Evolutionary conservation across 1,139 yeast genomes (phyloP).

Genomic region (Blastobotrys arbuscula): DNA sequence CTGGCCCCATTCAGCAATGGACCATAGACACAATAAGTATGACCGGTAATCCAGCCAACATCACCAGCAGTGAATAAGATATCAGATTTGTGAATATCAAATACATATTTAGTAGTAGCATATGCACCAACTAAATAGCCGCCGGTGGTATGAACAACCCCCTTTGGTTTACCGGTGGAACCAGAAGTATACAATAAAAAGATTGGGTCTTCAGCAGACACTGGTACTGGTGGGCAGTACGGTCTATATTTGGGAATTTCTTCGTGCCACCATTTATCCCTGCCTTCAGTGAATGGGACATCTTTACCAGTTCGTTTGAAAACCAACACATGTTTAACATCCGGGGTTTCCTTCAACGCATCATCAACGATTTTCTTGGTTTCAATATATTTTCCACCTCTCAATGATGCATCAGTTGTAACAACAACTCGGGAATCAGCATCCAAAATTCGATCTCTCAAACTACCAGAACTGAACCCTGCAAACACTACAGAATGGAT

Average conservation of each 20-base stretch:
- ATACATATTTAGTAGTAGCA: slow-evolving; percentile 85
- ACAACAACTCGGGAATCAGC: slow-evolving; percentile 85
- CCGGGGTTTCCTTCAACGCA: slow-evolving; percentile 72
- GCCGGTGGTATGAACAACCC: slow-evolving; percentile 92
- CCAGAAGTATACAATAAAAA: slow-evolving; percentile 94
- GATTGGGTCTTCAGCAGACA: slow-evolving; percentile 86
- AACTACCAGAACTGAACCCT: slow-evolving; percentile 92
- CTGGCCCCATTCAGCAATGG: slow-evolving; percentile 88
- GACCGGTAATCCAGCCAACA: slow-evolving; percentile 99
- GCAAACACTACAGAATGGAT: slow-evolving; percentile 96
- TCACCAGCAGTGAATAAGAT: slow-evolving; percentile 96
- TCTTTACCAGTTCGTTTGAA: slow-evolving; percentile 78
- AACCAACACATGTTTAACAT: slow-evolving; percentile 77
- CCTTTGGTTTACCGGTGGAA: slow-evolving; percentile 97
- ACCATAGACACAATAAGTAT: slow-evolving; percentile 91
- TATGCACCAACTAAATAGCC: slow-evolving; percentile 95
- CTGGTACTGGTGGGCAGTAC: slow-evolving; percentile 82
- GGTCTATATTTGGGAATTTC: slow-evolving; percentile 77
- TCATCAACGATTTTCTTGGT: slow-evolving; percentile 94
- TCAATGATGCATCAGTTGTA: slow-evolving; percentile 93
- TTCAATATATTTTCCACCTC: slow-evolving; percentile 91
- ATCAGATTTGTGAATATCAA: slow-evolving; percentile 73
- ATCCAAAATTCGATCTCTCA: slow-evolving; percentile 83
- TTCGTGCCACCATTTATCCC: slow-evolving; percentile 95
- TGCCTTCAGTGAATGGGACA: slow-evolving; percentile 65